Evolutionary conservation across 2,329 filamentous ascomycete species (phyloP), one percentile per base, ranked within the genome.

Genomic region (Cordyceps pruinosa): DNA sequence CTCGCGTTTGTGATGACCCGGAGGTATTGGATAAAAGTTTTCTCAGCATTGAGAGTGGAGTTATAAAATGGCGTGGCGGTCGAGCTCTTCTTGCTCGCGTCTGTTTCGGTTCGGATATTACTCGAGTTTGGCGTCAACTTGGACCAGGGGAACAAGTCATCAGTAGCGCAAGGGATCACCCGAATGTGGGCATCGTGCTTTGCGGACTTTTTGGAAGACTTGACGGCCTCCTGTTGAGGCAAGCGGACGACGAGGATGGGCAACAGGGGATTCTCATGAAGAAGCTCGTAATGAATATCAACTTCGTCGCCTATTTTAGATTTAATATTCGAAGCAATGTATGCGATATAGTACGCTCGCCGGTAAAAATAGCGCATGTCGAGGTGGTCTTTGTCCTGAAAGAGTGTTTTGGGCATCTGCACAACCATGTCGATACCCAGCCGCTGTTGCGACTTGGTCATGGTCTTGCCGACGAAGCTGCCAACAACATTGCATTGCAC

Each of bases 341-440:
- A 90, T 34, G 92, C 90, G 51, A 97, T 75, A 68, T 95, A 97
- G 72, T 93, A 97, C 13, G 94, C 89, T 61, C 92, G 80, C 66
- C 96, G 95, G 74, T 97, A 92, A 68, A 97, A 96, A 73, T 96
- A 97, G 60, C 94, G 84, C 76, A 94, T 81, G 70, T 96, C 91
- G 50, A 92, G 79, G 69, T 93, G 97, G 72, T 99, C 94, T 73
- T 97, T 97, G 45, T 95, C 89, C 67, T 96, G 90, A 66, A 97
- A 92, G 13, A 96, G 73, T 1, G 81, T 74, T 58, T 76, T 71
- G 5, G 94, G 93, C 84, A 99, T 95, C 48, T 88, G 88, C 17
- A 96, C 84, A 6, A 93, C 85, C 80, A 97, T 83, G 70, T 97
- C 93, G 59, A 97, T 78, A 17, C 81, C 77, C 26, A 86, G 73